Evolutionary conservation across 1,139 yeast species (phyloP), one percentile per base, ranked within the genome.

Genomic region (Chernovozyma aurita): DNA sequence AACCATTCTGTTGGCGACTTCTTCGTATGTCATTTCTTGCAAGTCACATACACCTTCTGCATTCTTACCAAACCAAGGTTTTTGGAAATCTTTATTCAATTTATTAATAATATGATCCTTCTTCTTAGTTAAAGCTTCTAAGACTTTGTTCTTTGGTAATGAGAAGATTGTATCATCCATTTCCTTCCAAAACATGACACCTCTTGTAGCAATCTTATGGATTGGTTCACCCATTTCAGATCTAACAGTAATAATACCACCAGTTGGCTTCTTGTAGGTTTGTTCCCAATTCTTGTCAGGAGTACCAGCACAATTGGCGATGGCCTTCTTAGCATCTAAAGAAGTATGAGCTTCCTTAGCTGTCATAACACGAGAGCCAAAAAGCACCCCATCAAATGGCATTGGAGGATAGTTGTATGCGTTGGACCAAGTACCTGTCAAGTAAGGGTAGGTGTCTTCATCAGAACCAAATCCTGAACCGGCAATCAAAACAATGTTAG

Each of bases 211-310:
- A 53, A 92, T 78, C 72, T 92, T 92, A 69, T 92, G 99, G 57
- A 92, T 92, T 56, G 98, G 98, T 70, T 92, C 98, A 60, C 99
- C 98, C 97, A 92, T 92, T 73, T 92, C 99, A 24, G 97, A 90
- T 59, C 85, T 78, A 44, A 92, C 98, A 40, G 98, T 90, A 50
- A 92, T 73, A 47, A 94, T 79, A 65, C 98, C 98, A 67, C 98
- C 98, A 43, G 97, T 82, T 53, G 97, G 90, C 57, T 82, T 84
- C 70, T 85, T 85, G 72, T 92, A 92, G 35, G 97, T 86, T 54
- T 76, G 75, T 65, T 92, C 98, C 99, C 99, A 92, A 59, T 85
- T 65, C 33, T 63, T 55, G 60, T 92, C 97, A 22, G 80, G 73
- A 42, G 87, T 95, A 78, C 99, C 99, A 28, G 90, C 60, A 52